Conservation (phyloP, 306 rosid species). For the Sechiopsis laciniata region DNA sequence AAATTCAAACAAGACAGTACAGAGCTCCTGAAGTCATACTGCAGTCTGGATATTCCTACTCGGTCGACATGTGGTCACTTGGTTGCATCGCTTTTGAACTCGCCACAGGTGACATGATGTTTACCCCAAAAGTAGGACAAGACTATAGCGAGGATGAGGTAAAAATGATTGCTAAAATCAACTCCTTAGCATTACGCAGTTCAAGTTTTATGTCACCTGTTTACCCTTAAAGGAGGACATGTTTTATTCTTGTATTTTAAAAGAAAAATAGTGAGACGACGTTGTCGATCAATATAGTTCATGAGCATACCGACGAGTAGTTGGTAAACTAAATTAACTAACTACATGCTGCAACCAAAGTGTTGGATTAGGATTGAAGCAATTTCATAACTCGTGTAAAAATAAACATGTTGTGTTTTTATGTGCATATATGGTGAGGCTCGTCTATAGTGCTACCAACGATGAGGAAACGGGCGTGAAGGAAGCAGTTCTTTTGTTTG, state of each 20-base stretch:
- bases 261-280: not conserved
- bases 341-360: not conserved
- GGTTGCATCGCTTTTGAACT: conserved; percentile 92
- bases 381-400: not conserved
- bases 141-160: conserved; percentile 94
- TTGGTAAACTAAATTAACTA: not conserved
- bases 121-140: conserved; percentile 74
- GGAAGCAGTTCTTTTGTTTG: conserved; percentile 27
- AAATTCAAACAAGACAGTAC: conserved; percentile 92
- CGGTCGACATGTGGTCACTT: conserved; percentile 93
- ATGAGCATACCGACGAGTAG: not conserved
- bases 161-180: conserved; percentile 10
- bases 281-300: not conserved
- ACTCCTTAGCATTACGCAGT: not conserved
- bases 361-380: conserved; percentile 7
- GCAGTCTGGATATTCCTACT: conserved; percentile 69
- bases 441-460: not conserved
- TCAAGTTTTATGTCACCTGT: too few relatives aligned
- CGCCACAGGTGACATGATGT: conserved; percentile 95
- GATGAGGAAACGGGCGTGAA: not conserved
- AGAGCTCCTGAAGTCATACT: conserved; percentile 93
- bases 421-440: not conserved
- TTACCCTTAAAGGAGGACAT: not conserved
- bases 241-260: not conserved
- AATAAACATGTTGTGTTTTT: not conserved